Conservation (phyloP, 306 rosid species). For the Fragaria vesca region DNA sequence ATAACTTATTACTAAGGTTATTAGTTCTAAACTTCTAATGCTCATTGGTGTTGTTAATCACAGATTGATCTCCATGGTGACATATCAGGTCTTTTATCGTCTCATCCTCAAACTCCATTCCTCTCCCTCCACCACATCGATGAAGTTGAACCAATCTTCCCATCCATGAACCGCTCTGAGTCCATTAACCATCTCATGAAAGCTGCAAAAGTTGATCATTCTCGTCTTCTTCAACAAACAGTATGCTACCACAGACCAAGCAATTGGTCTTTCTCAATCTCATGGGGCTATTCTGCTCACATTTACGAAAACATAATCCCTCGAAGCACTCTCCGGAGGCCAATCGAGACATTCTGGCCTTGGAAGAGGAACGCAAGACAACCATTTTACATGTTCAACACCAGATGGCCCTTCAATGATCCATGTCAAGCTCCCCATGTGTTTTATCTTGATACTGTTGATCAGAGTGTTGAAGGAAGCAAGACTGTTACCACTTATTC, state of each 20-base stretch:
- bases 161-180: slow-evolving; percentile 35
- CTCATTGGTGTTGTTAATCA: neutral
- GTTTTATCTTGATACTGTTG: slow-evolving; percentile 33
- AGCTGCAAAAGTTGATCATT: slow-evolving; percentile 31
- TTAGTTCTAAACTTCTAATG: neutral
- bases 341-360: slow-evolving; percentile 45
- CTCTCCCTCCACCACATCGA: slow-evolving; percentile 53
- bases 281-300: slow-evolving; percentile 57
- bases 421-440: slow-evolving; percentile 51
- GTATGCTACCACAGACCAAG: slow-evolving; percentile 44
- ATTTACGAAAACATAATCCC: slow-evolving; percentile 43
- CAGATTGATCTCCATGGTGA: slow-evolving; percentile 43
- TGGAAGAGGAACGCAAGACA: slow-evolving; percentile 23
- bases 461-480: neutral
- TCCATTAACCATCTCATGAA: slow-evolving; percentile 39
- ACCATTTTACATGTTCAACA: slow-evolving; percentile 46
- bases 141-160: slow-evolving; percentile 43
- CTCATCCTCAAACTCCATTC: slow-evolving; percentile 42
- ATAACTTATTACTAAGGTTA: too few relatives aligned
- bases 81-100: slow-evolving; percentile 12
- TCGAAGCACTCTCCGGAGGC: slow-evolving; percentile 30
- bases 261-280: slow-evolving; percentile 47
- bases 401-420: slow-evolving; percentile 30
- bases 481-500: slow-evolving; percentile 28
- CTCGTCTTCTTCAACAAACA: slow-evolving; percentile 50